Percentiles rank a stretch among this genome's conserved stretches.
These are phyloP conservation scores for Boletus eberwhitei DNA, from an alignment of 768 basidiomycete genomes.

Conservation along the genomic window DNA sequence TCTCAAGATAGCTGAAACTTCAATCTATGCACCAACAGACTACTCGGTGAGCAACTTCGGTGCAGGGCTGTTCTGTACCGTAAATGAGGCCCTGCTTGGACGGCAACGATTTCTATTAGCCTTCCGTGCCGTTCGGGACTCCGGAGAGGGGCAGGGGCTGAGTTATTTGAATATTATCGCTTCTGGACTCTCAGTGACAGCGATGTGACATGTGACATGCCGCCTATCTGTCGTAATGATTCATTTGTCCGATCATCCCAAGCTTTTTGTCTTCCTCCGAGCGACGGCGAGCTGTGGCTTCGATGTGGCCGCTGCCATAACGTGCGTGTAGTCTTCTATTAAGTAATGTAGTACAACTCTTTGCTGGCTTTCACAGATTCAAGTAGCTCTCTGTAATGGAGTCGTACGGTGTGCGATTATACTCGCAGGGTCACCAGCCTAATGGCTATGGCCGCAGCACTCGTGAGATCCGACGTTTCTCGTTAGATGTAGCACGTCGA, in stretches of 20 bases:
- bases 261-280: background rate
- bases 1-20: too few species aligned
- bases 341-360: too few species aligned
- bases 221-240: constrained; percentile 3
- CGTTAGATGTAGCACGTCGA: too few species aligned
- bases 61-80: background rate
- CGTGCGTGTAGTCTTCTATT: background rate
- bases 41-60: background rate
- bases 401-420: background rate
- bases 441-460: background rate
- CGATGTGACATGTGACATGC: background rate
- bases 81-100: background rate
- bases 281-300: background rate
- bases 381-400: background rate
- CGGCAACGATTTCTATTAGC: background rate
- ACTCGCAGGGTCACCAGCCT: background rate
- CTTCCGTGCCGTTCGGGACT: background rate
- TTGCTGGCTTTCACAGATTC: too few species aligned
- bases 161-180: background rate
- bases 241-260: constrained; percentile 2
- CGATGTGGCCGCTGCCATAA: background rate
- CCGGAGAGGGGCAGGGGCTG: background rate
- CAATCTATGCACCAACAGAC: too few species aligned
- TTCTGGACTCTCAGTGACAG: background rate
- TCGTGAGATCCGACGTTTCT: background rate